Percentiles rank a stretch among this genome's conserved stretches.
Evolutionary conservation across 768 basidiomycete species (phyloP).

Genomic region (Amanita subjunquillea): DNA sequence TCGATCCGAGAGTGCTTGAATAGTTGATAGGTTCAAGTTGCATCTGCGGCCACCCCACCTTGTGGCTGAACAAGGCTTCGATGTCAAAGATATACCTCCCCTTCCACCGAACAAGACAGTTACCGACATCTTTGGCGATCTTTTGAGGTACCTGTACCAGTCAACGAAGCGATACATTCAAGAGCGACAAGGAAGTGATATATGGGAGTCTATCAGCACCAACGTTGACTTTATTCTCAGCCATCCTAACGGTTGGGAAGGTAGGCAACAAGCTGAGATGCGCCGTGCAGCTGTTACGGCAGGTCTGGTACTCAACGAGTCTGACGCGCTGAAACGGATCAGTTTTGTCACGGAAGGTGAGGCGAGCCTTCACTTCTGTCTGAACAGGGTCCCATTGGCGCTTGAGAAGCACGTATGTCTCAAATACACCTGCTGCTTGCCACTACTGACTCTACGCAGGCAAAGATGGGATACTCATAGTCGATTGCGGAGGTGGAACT

Average conservation of each 20-base stretch:
- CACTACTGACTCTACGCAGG: background rate
- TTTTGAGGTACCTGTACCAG: slow-evolving; percentile 30
- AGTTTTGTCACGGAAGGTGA: slow-evolving; percentile 48
- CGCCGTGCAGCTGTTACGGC: slow-evolving; percentile 35
- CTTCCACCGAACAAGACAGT: slow-evolving; percentile 33
- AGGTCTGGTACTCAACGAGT: slow-evolving; percentile 26
- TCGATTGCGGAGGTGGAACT: slow-evolving; percentile 5
- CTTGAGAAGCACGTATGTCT: slow-evolving; percentile 14
- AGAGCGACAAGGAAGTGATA: slow-evolving; percentile 27
- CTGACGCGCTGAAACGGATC: slow-evolving; percentile 24
- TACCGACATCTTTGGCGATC: slow-evolving; percentile 36
- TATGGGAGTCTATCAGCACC: slow-evolving; percentile 29
- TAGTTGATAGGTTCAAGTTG: background rate
- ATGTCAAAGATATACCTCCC: slow-evolving; percentile 18
- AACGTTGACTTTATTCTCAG: slow-evolving; percentile 34
- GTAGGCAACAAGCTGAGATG: slow-evolving; percentile 37
- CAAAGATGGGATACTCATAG: background rate
- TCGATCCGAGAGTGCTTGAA: background rate
- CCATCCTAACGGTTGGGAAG: slow-evolving; percentile 52
- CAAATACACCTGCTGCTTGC: background rate
- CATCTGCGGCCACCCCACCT: slow-evolving; percentile 4
- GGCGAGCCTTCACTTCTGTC: slow-evolving; percentile 42
- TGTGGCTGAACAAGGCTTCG: background rate
- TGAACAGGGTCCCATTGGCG: slow-evolving; percentile 28
- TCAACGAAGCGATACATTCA: slow-evolving; percentile 32